Evolutionary conservation across 805 yeast genomes (phyloP), one percentile per base, ranked within the genome.

Genomic region (Saccharomycopsis fibuligera): DNA sequence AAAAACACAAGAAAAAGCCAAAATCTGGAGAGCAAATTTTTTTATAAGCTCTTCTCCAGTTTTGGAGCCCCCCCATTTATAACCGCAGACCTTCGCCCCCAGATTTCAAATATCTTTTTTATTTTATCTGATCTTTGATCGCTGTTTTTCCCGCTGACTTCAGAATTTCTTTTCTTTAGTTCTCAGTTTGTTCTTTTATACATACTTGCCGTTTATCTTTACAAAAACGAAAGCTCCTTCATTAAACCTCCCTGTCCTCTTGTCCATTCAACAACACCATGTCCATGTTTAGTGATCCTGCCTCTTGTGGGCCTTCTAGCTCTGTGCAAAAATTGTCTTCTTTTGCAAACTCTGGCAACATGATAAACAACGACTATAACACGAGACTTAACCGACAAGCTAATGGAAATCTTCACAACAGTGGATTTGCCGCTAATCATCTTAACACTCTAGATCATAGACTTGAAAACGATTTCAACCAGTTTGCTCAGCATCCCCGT

Each of bases 291-390:
- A 41, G 43, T 23, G 41, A 41, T n/a, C 23, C 51, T 12, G 54
- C 42, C 9, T 25, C 50, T 4, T 48, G 55, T 38, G 55, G 53
- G 17, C 50, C 55, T 16, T 39, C 55, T 6, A 42, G 30, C 14
- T 33, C 45, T 8, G 41, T 51, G 9, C 45, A 36, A 16, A 51
- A 51, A 24, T 30, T 51, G 2, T 22, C 44, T 12, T 41, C 23
- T n/a, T 48, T 44, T 19, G 30, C 55, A 5, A 51, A 21, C n/a
- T 23, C 35, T 16, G 25, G 30, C 17, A 39, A 41, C 9, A 27
- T 38, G 9, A 22, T 17, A 2, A 33, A 36, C 16, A 47, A 37
- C 14, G 39, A 44, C 8, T 31, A 35, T 19, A 14, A 24, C 9
- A 19, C 31, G n/a, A 14, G 17, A 4, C 22, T 27, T 19, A 29